These are phyloP conservation scores for Zymoseptoria brevis DNA, from an alignment of 2,329 filamentous ascomycete genomes.

Conservation along the genomic window DNA sequence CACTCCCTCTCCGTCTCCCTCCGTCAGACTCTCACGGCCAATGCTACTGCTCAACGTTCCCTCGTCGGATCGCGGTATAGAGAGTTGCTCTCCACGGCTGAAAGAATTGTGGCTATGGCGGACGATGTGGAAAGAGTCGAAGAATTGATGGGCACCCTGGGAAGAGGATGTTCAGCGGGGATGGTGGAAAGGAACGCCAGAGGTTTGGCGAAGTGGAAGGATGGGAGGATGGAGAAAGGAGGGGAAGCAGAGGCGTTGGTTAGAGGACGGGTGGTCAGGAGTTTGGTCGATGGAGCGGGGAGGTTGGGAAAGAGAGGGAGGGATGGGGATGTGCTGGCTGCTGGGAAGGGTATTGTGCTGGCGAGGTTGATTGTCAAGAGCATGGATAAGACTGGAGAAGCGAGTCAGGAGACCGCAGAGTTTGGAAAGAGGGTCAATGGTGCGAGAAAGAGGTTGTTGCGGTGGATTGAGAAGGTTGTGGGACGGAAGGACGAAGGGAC, in stretches of 20 bases:
- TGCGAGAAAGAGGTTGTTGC: constrained; percentile 57
- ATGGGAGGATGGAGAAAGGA: constrained; percentile 1
- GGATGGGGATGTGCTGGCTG: constrained; percentile 44
- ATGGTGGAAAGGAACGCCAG: constrained; percentile 57
- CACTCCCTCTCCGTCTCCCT: constrained; percentile 58
- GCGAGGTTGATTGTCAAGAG: constrained; percentile 68
- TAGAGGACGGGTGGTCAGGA: constrained; percentile 3
- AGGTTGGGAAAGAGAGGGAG: constrained; percentile 37
- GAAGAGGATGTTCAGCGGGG: constrained; percentile 65
- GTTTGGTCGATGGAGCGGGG: constrained; percentile 15
- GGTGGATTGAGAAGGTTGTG: constrained; percentile 52
- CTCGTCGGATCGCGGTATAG: constrained; percentile 68
- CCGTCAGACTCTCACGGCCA: constrained; percentile 53
- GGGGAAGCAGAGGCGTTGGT: constrained; percentile 3
- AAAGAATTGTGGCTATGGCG: constrained; percentile 89
- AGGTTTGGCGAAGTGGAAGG: constrained; percentile 30
- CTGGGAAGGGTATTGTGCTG: constrained; percentile 62
- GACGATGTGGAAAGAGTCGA: constrained; percentile 68
- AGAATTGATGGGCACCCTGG: constrained; percentile 61
- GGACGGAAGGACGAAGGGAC: constrained; percentile 30
- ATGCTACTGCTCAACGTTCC: constrained; percentile 57
- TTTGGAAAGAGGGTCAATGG: constrained; percentile 56
- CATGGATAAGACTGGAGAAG: constrained; percentile 35
- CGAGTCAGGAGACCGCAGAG: constrained; percentile 46
- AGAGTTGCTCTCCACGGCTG: constrained; percentile 82